A percentile compares a stretch with the other conserved stretches of the same genome.
These are phyloP conservation scores for Capsella bursapastoris DNA, from an alignment of 345 rosid species.

Conservation along the genomic window DNA sequence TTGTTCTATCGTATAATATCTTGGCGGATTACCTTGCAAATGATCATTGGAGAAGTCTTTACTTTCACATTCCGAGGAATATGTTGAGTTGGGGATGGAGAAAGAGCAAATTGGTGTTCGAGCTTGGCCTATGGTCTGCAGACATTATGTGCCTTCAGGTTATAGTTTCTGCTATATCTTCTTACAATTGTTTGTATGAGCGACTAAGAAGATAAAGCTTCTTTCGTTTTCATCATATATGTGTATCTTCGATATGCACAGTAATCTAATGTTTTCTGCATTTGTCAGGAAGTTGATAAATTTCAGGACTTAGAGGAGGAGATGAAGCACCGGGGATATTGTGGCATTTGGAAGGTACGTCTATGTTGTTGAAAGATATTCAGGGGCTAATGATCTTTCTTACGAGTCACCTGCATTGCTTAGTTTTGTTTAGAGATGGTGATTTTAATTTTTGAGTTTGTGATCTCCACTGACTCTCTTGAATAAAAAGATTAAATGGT, in stretches of 20 bases:
- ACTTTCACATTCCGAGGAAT: slow-evolving; percentile 77
- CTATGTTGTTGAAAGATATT: background rate
- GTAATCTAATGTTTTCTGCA: slow-evolving; percentile 4
- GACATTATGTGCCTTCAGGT: slow-evolving; percentile 99
- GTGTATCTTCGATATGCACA: slow-evolving; percentile 10
- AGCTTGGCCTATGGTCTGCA: slow-evolving; percentile 90
- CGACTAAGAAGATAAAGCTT: background rate
- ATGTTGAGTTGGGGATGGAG: slow-evolving; percentile 88
- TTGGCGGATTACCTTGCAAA: slow-evolving; percentile 92
- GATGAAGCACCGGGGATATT: slow-evolving; percentile 69
- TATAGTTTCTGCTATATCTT: slow-evolving; percentile 16
- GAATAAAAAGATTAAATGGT: slow-evolving; percentile 6
- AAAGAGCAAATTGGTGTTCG: slow-evolving; percentile 70
- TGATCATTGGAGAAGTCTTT: slow-evolving; percentile 73
- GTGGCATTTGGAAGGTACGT: slow-evolving; percentile 86
- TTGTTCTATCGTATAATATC: slow-evolving; percentile 82
- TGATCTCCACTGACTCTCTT: slow-evolving; percentile 5
- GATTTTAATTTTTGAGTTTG: slow-evolving; percentile 21
- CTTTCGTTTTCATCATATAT: background rate
- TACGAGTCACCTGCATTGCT: background rate
- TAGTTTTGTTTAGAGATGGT: slow-evolving; percentile 6
- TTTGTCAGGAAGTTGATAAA: slow-evolving; percentile 86
- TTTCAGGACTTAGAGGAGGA: slow-evolving; percentile 79
- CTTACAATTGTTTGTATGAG: background rate
- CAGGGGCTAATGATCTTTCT: background rate